A percentile compares a stretch with the other conserved stretches of the same genome.
These are phyloP conservation scores for Hydnomerulius pinastri DNA, from an alignment of 768 basidiomycete species.

Conservation along the genomic window DNA sequence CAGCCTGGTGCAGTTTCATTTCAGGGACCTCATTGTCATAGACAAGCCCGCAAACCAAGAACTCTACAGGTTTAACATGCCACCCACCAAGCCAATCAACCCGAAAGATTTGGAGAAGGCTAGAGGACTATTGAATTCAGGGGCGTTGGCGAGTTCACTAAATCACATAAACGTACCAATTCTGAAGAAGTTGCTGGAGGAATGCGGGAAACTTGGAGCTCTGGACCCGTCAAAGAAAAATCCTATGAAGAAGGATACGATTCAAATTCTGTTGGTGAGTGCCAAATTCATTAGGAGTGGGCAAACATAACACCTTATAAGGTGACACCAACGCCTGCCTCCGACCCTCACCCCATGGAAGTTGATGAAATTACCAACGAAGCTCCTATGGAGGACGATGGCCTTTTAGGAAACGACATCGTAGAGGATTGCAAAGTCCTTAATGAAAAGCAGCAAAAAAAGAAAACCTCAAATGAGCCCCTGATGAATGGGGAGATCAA, in stretches of 20 bases:
- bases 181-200: background rate
- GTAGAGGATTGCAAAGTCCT: background rate
- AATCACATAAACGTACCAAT: background rate
- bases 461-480: background rate
- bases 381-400: background rate
- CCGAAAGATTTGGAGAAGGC: background rate
- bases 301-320: background rate
- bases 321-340: background rate
- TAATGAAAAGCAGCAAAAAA: background rate
- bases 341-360: background rate
- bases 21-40: constrained; percentile 8
- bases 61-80: background rate
- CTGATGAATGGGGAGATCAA: background rate
- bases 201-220: background rate
- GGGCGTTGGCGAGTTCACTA: background rate
- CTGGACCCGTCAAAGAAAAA: background rate
- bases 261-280: background rate
- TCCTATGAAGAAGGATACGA: background rate
- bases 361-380: background rate
- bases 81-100: background rate
- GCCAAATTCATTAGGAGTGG: background rate
- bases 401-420: background rate
- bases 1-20: constrained; percentile 6
- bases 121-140: background rate
- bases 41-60: background rate